Percentiles rank a stretch among this genome's conserved stretches.
Evolutionary conservation across 495 filamentous ascomycete species (phyloP).

Genomic region (Neurospora sp.): DNA sequence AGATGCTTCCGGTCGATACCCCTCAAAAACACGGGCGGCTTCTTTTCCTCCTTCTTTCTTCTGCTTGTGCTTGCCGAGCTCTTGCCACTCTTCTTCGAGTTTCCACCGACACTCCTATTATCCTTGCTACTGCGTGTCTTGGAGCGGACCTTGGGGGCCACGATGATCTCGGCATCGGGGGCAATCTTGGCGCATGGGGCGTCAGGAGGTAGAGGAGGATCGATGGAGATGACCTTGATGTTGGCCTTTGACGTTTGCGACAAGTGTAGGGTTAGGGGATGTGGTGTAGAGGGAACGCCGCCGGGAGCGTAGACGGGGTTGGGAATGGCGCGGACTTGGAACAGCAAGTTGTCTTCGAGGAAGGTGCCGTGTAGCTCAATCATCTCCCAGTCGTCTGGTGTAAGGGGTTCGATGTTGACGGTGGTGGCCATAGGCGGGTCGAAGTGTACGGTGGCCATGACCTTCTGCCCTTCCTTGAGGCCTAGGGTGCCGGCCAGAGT

Average conservation of each 20-base stretch:
- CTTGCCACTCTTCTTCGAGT: constrained; percentile 59
- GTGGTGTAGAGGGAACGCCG: constrained; percentile 37
- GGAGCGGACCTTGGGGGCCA: constrained; percentile 70
- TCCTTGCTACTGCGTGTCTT: constrained; percentile 42
- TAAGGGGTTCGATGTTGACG: constrained; percentile 91
- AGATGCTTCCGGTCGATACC: constrained; percentile 60
- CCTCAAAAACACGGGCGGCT: constrained; percentile 62
- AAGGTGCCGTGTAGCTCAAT: constrained; percentile 95
- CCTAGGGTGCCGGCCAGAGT: constrained; percentile 79
- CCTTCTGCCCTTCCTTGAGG: constrained; percentile 74
- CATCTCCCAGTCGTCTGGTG: constrained; percentile 95
- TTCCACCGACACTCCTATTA: constrained; percentile 60
- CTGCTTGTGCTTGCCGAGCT: constrained; percentile 60
- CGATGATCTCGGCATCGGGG: constrained; percentile 90
- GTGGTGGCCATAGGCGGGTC: constrained; percentile 86
- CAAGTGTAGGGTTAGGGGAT: constrained; percentile 84
- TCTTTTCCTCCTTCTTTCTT: constrained; percentile 50
- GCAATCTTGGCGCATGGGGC: constrained; percentile 84
- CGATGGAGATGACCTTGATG: constrained; percentile 71
- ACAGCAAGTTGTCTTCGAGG: constrained; percentile 83
- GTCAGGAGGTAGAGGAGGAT: constrained; percentile 55
- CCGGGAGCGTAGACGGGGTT: constrained; percentile 58
- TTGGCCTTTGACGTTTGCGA: constrained; percentile 94
- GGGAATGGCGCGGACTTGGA: constrained; percentile 85
- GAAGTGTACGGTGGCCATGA: constrained; percentile 60